Evolutionary conservation across 2,329 filamentous ascomycete genomes (phyloP), one percentile per base, ranked within the genome.

Genomic region (Calycina marina): DNA sequence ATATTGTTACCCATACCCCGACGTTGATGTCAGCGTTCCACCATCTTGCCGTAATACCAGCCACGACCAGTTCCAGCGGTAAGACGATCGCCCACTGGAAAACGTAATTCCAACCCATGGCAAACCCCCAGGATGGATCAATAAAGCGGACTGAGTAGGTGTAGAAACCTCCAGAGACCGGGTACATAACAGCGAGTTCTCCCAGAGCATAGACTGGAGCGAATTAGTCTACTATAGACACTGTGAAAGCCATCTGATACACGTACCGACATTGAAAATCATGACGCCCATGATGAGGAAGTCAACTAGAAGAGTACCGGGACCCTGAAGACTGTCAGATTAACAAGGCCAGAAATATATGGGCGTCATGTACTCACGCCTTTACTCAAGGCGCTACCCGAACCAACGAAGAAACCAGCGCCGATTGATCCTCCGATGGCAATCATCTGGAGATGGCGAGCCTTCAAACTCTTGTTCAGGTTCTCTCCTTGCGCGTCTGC

Each of bases 71-170:
- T 55, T 93, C 85, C 25, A 92, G 64, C 0, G 85, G 85, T 18
- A 93, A 56, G 0, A 85, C 73, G 24, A 84, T 68, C 2, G 92
- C 65, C 85, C 85, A 93, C 56, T 90, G 80, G 40, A 93, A 55
- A 4, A 81, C 82, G 53, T 93, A 92, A 47, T 75, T 92, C 83
- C 83, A 92, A 12, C 84, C 84, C 80, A 93, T 90, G 31, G 84
- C 82, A 50, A 92, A 92, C 0, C 84, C 85, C 84, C 82, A 93
- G 0, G 85, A 85, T 1, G 86, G 86, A 49, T 94, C 85, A n/a
- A 94, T 59, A 49, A 94, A 93, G 11, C 86, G 73, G 14, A 83
- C 92, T 11, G 85, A 88, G 59, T 85, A 93, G 5, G 83, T 77
- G 2, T 83, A 82, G 52, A 93, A 94, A 8, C 84, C 90, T 37